phyloP scores from a whole-genome alignment of 2,329 filamentous ascomycete species.

The Pyrenophora teres region DNA sequence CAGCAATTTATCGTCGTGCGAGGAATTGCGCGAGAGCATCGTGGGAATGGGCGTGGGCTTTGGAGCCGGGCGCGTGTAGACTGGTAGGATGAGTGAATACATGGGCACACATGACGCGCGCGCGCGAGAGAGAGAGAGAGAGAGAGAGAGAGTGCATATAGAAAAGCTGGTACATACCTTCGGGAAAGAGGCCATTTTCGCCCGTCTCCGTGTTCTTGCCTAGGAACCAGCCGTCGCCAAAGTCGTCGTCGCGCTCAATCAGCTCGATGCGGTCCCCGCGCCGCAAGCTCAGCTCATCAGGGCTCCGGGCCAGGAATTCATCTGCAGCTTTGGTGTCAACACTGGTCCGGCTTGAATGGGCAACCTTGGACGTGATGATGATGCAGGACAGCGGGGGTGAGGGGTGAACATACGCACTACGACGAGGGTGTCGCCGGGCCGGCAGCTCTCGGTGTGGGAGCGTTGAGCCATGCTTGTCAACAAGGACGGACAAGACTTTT shows the following conservation, averaged over 20 bases:
- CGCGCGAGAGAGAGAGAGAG: no score
- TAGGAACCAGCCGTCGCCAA: conserved; percentile 85
- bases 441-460: conserved; percentile 55
- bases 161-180: conserved; percentile 62
- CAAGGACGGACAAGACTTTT: conserved; percentile 6
- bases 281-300: conserved; percentile 85
- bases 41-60: conserved; percentile 47
- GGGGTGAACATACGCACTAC: conserved; percentile 68
- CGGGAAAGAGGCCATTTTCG: conserved; percentile 79
- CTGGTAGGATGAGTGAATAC: conserved; percentile 43
- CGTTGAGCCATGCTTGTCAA: conserved; percentile 37
- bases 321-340: conserved; percentile 59
- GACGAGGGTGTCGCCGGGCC: conserved; percentile 68
- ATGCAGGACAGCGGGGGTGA: not conserved
- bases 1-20: conserved; percentile 17
- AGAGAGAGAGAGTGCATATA: no score
- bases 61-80: conserved; percentile 65
- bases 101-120: not conserved
- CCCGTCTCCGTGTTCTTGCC: conserved; percentile 74
- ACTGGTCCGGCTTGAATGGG: not conserved
- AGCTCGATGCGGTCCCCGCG: conserved; percentile 86
- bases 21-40: conserved; percentile 38
- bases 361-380: no score
- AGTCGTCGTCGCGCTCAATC: conserved; percentile 84
- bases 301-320: conserved; percentile 88